Conservation (phyloP, 108 stramenopile genomes). For the Stephanodiscus triporus region DNA sequence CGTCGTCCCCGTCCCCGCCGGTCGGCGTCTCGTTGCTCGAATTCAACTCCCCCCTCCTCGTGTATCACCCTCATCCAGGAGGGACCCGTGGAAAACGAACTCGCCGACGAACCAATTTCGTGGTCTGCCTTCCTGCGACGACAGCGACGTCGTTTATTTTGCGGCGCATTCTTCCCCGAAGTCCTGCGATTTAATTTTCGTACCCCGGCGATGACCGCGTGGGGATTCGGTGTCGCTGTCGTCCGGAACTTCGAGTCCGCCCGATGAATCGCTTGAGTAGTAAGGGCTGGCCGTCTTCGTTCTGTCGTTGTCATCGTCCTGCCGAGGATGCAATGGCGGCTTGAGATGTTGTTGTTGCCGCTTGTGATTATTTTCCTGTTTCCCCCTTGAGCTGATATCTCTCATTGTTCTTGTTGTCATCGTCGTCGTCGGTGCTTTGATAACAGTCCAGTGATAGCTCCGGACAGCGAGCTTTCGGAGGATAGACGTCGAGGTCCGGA, state of each 20-base stretch:
- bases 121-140: neutral
- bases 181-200: slow-evolving; percentile 41
- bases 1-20: slow-evolving; percentile 1
- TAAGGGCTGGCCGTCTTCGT: neutral
- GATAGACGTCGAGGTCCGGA: slow-evolving; percentile 42
- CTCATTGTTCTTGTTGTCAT: slow-evolving; percentile 4
- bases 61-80: slow-evolving; percentile 45
- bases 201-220: slow-evolving; percentile 43
- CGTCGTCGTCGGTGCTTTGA: slow-evolving; percentile 23
- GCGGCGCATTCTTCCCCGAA: slow-evolving; percentile 40
- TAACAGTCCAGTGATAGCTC: slow-evolving; percentile 35
- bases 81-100: slow-evolving; percentile 31
- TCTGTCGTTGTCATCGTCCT: neutral
- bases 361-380: neutral
- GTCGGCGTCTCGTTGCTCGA: slow-evolving; percentile 31
- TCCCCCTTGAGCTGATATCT: neutral
- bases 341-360: neutral
- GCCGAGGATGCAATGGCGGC: neutral
- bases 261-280: neutral
- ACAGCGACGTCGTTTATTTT: slow-evolving; percentile 25
- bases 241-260: slow-evolving; percentile 4
- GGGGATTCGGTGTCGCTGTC: slow-evolving; percentile 20
- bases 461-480: slow-evolving; percentile 40
- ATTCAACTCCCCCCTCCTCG: slow-evolving; percentile 38
- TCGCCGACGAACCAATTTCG: slow-evolving; percentile 13